Evolutionary conservation across 345 rosid species (phyloP), one percentile per base, ranked within the genome.

Genomic region (Boechera divaricarpa): DNA sequence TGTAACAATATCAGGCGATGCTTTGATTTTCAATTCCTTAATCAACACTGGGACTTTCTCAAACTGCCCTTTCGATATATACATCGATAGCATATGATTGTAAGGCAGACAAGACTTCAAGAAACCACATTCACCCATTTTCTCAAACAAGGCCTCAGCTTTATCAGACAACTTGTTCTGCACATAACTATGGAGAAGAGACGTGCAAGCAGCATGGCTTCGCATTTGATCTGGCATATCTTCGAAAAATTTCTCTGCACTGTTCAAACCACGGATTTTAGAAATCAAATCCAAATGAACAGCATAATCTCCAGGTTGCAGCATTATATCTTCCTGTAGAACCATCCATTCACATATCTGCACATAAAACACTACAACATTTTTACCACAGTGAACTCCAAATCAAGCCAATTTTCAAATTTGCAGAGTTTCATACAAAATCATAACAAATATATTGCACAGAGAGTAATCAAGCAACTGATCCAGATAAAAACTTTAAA

Each of bases 321-420:
- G 83, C 83, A 86, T 87, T 58, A 92, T 85, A 70, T 88, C 97
- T 68, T 79, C 79, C 74, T 88, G 93, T 60, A 82, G 77, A 48
- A 81, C 87, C 96, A 92, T 91, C 99, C 99, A 92, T 78, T 92
- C 99, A 77, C 97, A 91, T 74, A 92, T 83, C 98, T 95, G 68
- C 74, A 76, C 31, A 51, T 47, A 73, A 39, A 32, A 60, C 6
- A 35, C 28, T 12, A 12, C 8, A 76, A 44, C 12, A 76, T 0
- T 16, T 21, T 69, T 26, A 57, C 65, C 67, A 63, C 49, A 52
- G 32, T 8, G 67, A 63, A 47, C 61, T 66, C 73, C 26, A 77
- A 62, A 36, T 64, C 51, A 63, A 69, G 24, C 69, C 45, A 21
- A 21, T 21, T 21, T 21, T 21, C 24, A 21, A 21, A 21, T 21